phyloP scores from a whole-genome alignment of 768 basidiomycete genomes.

The Tricholoma furcatifolium region DNA sequence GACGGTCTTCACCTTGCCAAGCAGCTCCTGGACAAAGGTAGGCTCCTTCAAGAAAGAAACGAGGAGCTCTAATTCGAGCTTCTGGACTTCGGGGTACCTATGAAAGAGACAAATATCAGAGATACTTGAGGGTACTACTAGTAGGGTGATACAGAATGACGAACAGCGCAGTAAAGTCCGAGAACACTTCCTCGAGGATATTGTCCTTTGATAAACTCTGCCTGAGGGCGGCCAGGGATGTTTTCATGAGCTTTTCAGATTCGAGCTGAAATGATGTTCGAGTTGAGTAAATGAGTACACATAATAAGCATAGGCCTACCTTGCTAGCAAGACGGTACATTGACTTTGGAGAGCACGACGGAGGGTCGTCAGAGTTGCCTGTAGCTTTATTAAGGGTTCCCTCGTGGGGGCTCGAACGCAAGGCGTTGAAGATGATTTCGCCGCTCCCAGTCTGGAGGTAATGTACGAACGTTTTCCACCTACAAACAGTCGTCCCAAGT shows the following conservation, averaged over 20 bases:
- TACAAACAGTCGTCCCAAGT: background rate
- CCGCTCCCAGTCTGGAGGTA: background rate
- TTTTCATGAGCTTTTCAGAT: background rate
- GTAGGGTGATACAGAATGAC: background rate
- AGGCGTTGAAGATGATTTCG: background rate
- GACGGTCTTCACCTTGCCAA: slow-evolving; percentile 2
- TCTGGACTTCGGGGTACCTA: slow-evolving; percentile 16
- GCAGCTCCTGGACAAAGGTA: background rate
- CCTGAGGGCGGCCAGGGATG: background rate
- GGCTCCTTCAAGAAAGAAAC: slow-evolving; percentile 3
- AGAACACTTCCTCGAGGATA: background rate
- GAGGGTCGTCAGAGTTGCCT: background rate
- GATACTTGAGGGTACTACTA: no score
- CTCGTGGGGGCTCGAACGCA: background rate
- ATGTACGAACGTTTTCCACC: background rate
- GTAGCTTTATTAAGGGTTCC: no score
- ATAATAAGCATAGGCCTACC: background rate
- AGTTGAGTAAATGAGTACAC: no score
- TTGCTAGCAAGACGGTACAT: background rate
- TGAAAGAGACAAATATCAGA: background rate
- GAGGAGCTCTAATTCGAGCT: slow-evolving; percentile 5
- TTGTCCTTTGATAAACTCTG: background rate
- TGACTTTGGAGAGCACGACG: background rate
- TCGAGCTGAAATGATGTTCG: background rate
- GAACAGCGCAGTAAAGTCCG: background rate